Evolutionary conservation across 305 asterid genomes (phyloP).

Genomic region (Solanum aculeatissimum): DNA sequence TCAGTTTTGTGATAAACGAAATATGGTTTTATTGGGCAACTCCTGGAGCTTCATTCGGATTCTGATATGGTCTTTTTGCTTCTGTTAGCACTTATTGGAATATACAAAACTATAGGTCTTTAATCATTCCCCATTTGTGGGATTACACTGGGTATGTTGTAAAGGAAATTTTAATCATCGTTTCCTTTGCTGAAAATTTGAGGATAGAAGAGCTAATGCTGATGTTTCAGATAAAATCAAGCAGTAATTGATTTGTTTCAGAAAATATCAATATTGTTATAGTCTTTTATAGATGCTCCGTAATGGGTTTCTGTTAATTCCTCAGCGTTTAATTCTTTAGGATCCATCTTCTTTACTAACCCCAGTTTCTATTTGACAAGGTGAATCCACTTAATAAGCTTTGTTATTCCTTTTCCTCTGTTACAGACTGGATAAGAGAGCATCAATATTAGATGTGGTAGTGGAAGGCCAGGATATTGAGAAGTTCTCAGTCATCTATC

Average conservation of each 20-base stretch:
- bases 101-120: not conserved
- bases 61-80: not conserved
- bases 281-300: not conserved
- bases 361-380: not conserved
- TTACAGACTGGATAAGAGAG: slow-evolving; percentile 65
- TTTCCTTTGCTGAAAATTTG: not conserved
- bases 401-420: not conserved
- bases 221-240: not conserved
- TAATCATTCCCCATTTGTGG: not conserved
- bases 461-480: slow-evolving; percentile 85
- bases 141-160: not conserved
- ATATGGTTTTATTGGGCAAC: not conserved
- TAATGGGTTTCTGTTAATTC: not conserved
- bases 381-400: not conserved
- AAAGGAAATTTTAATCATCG: not conserved
- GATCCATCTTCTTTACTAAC: not conserved
- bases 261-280: not conserved
- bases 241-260: not conserved
- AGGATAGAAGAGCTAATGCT: not conserved
- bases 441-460: slow-evolving; percentile 59
- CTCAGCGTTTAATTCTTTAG: not conserved
- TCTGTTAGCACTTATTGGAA: not conserved
- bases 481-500: slow-evolving; percentile 74
- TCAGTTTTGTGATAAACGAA: not conserved
- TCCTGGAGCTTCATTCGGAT: not conserved